phyloP scores from a whole-genome alignment of 257 asterid species.

The Solanum clarkiae region DNA sequence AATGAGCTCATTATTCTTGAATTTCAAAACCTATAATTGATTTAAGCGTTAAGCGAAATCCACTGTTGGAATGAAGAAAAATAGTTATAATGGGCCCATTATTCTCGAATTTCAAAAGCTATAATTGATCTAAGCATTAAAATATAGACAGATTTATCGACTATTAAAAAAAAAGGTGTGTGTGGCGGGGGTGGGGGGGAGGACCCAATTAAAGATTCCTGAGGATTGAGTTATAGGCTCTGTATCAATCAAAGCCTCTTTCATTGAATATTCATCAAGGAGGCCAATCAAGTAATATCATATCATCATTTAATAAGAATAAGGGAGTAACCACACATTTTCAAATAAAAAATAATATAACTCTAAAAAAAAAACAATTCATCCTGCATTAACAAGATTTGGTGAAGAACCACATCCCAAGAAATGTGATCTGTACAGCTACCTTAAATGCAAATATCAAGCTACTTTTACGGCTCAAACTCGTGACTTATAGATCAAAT shows the following conservation, averaged over 20 bases:
- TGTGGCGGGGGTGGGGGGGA: rapidly evolving
- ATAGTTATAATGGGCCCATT: background rate
- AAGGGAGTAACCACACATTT: background rate
- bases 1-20: too few relatives aligned
- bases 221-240: background rate
- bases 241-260: background rate
- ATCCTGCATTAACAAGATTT: background rate
- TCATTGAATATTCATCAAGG: background rate
- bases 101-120: background rate
- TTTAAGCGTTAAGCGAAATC: too few relatives aligned
- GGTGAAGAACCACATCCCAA: background rate
- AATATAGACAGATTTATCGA: background rate
- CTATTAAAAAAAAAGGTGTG: too few relatives aligned
- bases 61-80: background rate
- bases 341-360: background rate
- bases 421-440: too few relatives aligned
- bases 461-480: too few relatives aligned
- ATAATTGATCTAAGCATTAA: background rate
- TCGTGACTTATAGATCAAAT: too few relatives aligned
- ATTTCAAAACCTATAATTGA: too few relatives aligned
- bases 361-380: background rate
- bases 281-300: background rate
- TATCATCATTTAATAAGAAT: background rate
- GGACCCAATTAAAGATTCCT: background rate
- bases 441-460: background rate